phyloP scores from a whole-genome alignment of 768 basidiomycete genomes.

The Bullera alba region DNA sequence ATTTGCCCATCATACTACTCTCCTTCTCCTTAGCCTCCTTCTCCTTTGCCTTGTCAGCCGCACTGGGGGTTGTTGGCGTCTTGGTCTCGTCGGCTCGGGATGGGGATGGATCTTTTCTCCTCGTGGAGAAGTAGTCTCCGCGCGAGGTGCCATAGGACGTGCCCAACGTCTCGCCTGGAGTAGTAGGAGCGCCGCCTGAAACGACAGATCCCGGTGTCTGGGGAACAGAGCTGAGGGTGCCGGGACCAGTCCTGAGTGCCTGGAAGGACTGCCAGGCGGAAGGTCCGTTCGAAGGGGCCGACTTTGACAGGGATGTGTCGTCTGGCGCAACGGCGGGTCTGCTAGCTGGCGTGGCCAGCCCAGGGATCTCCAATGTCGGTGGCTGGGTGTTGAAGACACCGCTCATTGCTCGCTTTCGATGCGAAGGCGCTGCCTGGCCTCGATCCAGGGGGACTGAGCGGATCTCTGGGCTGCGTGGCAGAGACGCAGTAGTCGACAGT shows the following conservation, averaged over 20 bases:
- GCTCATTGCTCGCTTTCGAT: slow-evolving; percentile 38
- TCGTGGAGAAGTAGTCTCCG: slow-evolving; percentile 43
- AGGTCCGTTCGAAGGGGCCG: slow-evolving; percentile 19
- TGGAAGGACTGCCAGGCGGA: slow-evolving; percentile 24
- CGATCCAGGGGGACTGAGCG: slow-evolving; percentile 39
- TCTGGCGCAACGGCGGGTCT: slow-evolving; percentile 50
- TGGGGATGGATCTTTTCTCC: slow-evolving; percentile 15
- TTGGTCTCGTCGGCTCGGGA: slow-evolving; percentile 1
- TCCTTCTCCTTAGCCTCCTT: not conserved
- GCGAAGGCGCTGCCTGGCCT: slow-evolving; percentile 17
- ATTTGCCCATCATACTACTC: slow-evolving; percentile 57
- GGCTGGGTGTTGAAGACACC: slow-evolving; percentile 22
- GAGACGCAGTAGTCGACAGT: slow-evolving; percentile 9
- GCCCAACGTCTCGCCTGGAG: too few relatives aligned
- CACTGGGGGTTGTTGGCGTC: slow-evolving; percentile 26
- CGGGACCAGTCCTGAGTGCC: slow-evolving; percentile 34
- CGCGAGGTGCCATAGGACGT: slow-evolving; percentile 5
- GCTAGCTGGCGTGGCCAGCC: slow-evolving; percentile 57
- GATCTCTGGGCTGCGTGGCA: slow-evolving; percentile 31
- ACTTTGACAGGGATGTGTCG: slow-evolving; percentile 16
- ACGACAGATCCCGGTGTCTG: too few relatives aligned
- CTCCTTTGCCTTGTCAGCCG: too few relatives aligned
- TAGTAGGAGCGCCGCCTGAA: too few relatives aligned
- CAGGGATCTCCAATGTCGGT: slow-evolving; percentile 46
- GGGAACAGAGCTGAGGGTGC: slow-evolving; percentile 50